Evolutionary conservation across 2,329 filamentous ascomycete genomes (phyloP).

Genomic region (Cladorrhinum sp.): DNA sequence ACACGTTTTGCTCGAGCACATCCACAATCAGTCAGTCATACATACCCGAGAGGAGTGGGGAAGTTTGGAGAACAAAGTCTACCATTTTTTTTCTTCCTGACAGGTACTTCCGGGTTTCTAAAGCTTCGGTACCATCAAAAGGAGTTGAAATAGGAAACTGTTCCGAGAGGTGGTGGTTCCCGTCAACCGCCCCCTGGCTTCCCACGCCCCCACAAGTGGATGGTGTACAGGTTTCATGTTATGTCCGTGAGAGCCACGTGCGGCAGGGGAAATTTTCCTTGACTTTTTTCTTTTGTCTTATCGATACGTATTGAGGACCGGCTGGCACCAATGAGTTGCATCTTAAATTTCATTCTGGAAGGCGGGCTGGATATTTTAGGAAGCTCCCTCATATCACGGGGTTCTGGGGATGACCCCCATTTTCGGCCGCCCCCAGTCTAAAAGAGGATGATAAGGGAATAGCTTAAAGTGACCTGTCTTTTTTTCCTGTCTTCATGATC

Average conservation of each 20-base stretch:
- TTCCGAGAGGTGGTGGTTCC: conserved; percentile 6
- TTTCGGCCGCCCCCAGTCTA: background rate
- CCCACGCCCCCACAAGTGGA: conserved; percentile 6
- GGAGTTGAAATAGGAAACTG: background rate
- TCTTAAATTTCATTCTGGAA: background rate
- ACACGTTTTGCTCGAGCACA: background rate
- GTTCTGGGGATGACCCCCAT: background rate
- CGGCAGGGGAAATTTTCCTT: background rate
- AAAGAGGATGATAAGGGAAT: background rate
- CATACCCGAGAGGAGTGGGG: background rate
- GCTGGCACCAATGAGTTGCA: background rate
- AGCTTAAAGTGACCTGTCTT: background rate
- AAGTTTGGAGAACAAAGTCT: background rate
- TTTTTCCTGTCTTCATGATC: background rate
- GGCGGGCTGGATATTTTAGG: background rate
- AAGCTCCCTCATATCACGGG: background rate
- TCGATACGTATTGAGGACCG: background rate
- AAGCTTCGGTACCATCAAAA: conserved; percentile 11
- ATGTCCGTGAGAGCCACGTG: conserved; percentile 11
- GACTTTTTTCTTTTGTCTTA: background rate
- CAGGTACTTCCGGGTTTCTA: background rate
- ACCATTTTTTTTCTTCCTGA: background rate
- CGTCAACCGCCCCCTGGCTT: background rate
- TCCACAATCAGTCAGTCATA: background rate
- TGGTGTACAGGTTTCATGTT: conserved; percentile 6